phyloP scores from a whole-genome alignment of 768 basidiomycete species.

The Podaxis sp. region DNA sequence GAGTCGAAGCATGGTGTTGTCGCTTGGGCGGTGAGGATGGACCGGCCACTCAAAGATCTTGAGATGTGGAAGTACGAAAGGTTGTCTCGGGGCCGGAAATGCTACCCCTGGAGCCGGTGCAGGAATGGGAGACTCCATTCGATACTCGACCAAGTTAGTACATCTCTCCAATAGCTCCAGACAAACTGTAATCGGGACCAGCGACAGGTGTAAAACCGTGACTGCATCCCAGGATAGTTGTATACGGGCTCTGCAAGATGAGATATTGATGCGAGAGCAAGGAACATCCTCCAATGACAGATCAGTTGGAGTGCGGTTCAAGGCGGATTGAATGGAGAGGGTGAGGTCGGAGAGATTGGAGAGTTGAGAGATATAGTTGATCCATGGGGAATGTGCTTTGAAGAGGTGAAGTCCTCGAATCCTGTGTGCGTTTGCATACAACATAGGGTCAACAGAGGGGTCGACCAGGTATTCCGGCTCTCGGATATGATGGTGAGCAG shows the following conservation, averaged over 20 bases:
- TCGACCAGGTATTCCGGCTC: not conserved
- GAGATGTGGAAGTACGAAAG: not conserved
- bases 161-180: slow-evolving; percentile 1
- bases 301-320: not conserved
- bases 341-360: not conserved
- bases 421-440: not conserved
- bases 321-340: not conserved
- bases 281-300: not conserved
- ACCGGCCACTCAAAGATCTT: not conserved
- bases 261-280: not conserved
- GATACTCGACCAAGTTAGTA: not conserved
- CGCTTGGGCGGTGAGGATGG: not conserved
- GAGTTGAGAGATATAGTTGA: not conserved
- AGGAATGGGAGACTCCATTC: not conserved
- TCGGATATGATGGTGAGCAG: not conserved
- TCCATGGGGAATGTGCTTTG: not conserved
- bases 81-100: not conserved
- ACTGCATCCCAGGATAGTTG: not conserved
- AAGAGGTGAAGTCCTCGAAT: not conserved
- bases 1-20: not conserved
- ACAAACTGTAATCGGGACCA: not conserved
- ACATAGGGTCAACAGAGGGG: not conserved
- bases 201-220: not conserved
- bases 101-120: not conserved
- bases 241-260: not conserved